Conservation (phyloP, 202 grass and related monocot genomes). For the Setaria viridis region DNA sequence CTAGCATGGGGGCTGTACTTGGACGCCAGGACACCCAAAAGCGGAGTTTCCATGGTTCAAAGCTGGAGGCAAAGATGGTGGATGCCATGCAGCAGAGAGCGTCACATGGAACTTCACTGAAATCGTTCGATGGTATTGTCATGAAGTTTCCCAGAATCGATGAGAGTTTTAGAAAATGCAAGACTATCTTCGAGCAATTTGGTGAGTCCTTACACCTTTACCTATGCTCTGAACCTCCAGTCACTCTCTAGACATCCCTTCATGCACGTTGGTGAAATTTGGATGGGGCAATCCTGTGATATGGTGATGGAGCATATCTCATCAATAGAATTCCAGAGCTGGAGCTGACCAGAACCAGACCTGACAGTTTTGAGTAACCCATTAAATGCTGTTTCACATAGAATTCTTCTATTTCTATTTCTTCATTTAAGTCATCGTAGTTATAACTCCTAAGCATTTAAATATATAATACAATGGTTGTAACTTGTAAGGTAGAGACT, state of each 20-base stretch:
- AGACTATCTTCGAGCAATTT: constrained; percentile 88
- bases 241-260: background rate
- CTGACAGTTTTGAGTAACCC: background rate
- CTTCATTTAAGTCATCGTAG: background rate
- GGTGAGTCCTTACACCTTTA: constrained; percentile 53
- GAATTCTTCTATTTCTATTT: background rate
- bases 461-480: background rate
- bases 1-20: constrained; percentile 72
- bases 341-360: no score
- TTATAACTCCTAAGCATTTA: background rate
- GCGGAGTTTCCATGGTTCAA: constrained; percentile 50
- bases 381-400: constrained; percentile 1
- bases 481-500: background rate
- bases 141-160: constrained; percentile 95
- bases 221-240: background rate
- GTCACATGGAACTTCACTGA: constrained; percentile 63
- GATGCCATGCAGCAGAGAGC: constrained; percentile 79
- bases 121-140: constrained; percentile 77
- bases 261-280: background rate
- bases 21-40: constrained; percentile 56
- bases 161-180: constrained; percentile 87
- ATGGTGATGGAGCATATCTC: background rate
- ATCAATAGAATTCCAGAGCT: background rate
- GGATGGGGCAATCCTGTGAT: background rate
- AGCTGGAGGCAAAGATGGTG: constrained; percentile 87